A percentile compares a stretch with the other conserved stretches of the same genome.
phyloP scores from a whole-genome alignment of 1,139 yeast genomes.

The Pichia sp. region DNA sequence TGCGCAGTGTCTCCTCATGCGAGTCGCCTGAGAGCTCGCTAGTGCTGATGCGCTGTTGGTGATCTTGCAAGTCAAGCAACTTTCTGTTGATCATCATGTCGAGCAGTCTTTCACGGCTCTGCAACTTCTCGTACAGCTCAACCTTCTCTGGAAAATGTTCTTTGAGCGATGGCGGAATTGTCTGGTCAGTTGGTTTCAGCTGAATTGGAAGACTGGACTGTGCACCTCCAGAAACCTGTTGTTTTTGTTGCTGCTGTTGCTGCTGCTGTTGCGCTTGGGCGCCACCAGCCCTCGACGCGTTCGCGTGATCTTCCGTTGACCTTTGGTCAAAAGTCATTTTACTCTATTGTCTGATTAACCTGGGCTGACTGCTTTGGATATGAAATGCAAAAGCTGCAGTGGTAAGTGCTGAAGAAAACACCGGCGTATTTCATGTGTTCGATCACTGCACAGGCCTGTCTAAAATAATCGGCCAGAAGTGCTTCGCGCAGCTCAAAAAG shows the following conservation, averaged over 20 bases:
- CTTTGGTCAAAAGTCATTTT: neutral
- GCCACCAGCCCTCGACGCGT: neutral
- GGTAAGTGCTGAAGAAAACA: too few relatives aligned
- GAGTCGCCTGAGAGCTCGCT: conserved; percentile 35
- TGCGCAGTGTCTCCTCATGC: conserved; percentile 57
- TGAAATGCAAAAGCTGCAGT: too few relatives aligned
- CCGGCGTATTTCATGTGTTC: neutral
- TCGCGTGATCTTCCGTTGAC: neutral
- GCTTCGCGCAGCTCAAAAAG: neutral
- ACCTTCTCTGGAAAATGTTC: conserved; percentile 66
- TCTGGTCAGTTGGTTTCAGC: conserved; percentile 66
- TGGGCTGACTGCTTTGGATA: too few relatives aligned
- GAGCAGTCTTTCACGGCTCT: conserved; percentile 72
- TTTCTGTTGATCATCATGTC: conserved; percentile 82
- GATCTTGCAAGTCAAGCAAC: conserved; percentile 78
- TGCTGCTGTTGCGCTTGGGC: conserved; percentile 8
- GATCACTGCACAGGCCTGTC: neutral
- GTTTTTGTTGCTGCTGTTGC: conserved; percentile 14
- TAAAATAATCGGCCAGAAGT: neutral
- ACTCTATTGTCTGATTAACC: neutral
- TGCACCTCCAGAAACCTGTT: conserved; percentile 16
- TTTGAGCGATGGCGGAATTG: conserved; percentile 58
- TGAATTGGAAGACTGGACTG: conserved; percentile 25
- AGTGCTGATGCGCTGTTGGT: conserved; percentile 34
- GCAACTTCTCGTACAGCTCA: conserved; percentile 60